Percentiles rank a stretch among this genome's conserved stretches.
Evolutionary conservation across 345 rosid species (phyloP).

Genomic region (Geranium brycei): DNA sequence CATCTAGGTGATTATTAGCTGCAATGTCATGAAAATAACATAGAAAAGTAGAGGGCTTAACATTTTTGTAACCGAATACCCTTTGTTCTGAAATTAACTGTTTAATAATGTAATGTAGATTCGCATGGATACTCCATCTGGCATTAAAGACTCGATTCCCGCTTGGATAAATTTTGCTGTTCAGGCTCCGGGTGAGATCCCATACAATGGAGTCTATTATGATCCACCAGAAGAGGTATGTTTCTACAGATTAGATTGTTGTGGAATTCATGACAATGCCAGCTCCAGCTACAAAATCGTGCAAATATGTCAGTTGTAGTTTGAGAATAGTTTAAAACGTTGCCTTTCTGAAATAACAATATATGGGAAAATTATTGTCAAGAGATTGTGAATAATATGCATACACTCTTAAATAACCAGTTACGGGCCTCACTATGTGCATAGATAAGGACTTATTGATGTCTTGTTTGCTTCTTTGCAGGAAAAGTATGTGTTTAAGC

Average conservation of each 20-base stretch:
- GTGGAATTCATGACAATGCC: conserved; percentile 4
- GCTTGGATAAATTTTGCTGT: conserved; percentile 98
- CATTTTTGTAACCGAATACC: not conserved
- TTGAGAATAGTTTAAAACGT: conserved; percentile 3
- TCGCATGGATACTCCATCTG: conserved; percentile 91
- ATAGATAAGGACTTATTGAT: conserved; percentile 3
- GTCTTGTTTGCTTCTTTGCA: conserved; percentile 18
- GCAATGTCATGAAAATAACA: not conserved
- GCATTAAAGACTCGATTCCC: conserved; percentile 90
- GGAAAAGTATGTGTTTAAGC: conserved; percentile 73
- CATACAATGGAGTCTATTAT: conserved; percentile 86
- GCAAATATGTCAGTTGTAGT: not conserved
- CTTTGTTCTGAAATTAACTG: not conserved
- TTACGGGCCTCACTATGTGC: not conserved
- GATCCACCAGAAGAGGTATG: conserved; percentile 88
- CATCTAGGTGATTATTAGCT: not conserved
- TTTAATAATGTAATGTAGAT: conserved; percentile 37
- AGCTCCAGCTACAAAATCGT: conserved; percentile 1
- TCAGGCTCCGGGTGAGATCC: conserved; percentile 88
- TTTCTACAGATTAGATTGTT: conserved; percentile 3
- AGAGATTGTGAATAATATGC: not conserved
- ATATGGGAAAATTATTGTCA: not conserved
- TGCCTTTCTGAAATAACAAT: not conserved
- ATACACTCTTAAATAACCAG: not conserved
- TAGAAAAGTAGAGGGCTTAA: not conserved